A percentile compares a stretch with the other conserved stretches of the same genome.
These are phyloP conservation scores for Lactarius hengduanensis DNA, from an alignment of 768 basidiomycete species.

Conservation along the genomic window DNA sequence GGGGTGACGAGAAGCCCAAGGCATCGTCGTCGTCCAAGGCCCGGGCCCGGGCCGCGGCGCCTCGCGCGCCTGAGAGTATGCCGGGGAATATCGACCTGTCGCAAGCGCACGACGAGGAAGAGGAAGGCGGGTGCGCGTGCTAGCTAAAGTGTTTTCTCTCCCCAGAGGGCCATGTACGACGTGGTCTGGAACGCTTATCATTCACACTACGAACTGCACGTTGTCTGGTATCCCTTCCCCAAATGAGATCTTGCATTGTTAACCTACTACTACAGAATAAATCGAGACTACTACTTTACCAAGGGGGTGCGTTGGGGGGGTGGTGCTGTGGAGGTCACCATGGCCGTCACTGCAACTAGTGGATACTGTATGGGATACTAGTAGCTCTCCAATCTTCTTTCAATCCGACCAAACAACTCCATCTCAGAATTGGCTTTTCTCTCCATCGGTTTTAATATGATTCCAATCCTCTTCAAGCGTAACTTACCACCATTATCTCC, in stretches of 20 bases:
- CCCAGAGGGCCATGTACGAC: background rate
- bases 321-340: too few species aligned
- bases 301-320: too few species aligned
- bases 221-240: background rate
- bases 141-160: slow-evolving; percentile 20
- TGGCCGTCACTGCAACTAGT: too few species aligned
- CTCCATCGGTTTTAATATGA: too few species aligned
- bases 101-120: slow-evolving; percentile 27
- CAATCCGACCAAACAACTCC: too few species aligned
- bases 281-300: too few species aligned
- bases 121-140: slow-evolving; percentile 38
- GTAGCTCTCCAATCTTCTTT: too few species aligned
- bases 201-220: background rate
- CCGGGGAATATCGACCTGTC: slow-evolving; percentile 44
- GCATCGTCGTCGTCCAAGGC: slow-evolving; percentile 27
- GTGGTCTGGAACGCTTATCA: background rate
- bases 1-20: slow-evolving; percentile 41
- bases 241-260: background rate
- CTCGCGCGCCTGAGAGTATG: slow-evolving; percentile 34
- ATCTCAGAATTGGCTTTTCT: too few species aligned
- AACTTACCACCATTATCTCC: too few species aligned
- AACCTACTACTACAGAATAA: background rate
- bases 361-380: too few species aligned
- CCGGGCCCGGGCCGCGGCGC: slow-evolving; percentile 6
- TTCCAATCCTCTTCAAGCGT: too few species aligned